A percentile compares a stretch with the other conserved stretches of the same genome.
Evolutionary conservation across 2,329 filamentous ascomycete genomes (phyloP).

Genomic region (Pseudomassariella vexata): DNA sequence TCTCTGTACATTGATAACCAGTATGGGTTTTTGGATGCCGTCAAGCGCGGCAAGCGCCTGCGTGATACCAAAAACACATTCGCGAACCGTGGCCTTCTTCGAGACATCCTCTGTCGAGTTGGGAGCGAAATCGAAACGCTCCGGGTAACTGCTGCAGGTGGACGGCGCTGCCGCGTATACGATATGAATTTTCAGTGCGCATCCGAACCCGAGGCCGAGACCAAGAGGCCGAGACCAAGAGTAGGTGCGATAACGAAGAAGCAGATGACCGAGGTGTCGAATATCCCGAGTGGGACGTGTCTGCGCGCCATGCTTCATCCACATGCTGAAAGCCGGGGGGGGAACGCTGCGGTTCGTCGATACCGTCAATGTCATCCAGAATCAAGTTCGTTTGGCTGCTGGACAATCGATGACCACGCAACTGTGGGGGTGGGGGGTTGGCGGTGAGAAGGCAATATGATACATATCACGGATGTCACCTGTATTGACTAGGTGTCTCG

Average conservation of each 20-base stretch:
- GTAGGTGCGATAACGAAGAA: slow-evolving; percentile 14
- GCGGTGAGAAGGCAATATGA: no score
- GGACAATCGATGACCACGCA: slow-evolving; percentile 17
- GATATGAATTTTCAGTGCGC: slow-evolving; percentile 7
- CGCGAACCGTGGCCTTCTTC: slow-evolving; percentile 13
- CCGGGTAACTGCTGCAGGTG: slow-evolving; percentile 13
- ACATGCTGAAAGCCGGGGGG: slow-evolving; percentile 4
- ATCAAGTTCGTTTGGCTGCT: slow-evolving; percentile 15
- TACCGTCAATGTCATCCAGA: slow-evolving; percentile 8
- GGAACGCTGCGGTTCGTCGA: background rate
- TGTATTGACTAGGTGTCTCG: no score
- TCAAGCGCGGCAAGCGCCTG: slow-evolving; percentile 26
- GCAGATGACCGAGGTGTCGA: slow-evolving; percentile 11
- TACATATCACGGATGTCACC: no score
- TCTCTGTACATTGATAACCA: slow-evolving; percentile 33
- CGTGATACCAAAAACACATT: slow-evolving; percentile 27
- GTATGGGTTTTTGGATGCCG: slow-evolving; percentile 30
- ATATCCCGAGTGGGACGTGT: slow-evolving; percentile 15
- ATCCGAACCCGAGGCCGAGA: slow-evolving; percentile 16
- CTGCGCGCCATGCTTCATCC: slow-evolving; percentile 11
- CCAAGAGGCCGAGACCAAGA: slow-evolving; percentile 17
- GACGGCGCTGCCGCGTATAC: slow-evolving; percentile 5
- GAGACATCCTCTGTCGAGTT: slow-evolving; percentile 16
- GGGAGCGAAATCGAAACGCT: slow-evolving; percentile 15
- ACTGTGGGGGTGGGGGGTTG: background rate